These are phyloP conservation scores for Wallacemonas sp. DNA, from an alignment of 208 protist species.

Conservation along the genomic window DNA sequence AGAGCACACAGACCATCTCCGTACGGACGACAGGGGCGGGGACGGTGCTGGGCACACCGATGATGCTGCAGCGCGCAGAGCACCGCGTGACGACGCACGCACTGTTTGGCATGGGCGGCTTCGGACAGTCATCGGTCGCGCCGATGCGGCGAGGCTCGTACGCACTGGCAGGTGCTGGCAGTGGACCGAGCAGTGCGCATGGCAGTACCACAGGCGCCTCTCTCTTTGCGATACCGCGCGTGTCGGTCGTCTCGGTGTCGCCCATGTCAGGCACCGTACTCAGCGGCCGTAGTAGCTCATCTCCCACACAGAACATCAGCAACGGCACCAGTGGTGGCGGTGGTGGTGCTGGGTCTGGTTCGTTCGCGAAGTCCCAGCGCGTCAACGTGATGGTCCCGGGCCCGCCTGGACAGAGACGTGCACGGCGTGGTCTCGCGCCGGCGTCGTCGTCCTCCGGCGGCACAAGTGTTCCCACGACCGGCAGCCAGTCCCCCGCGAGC, in stretches of 20 bases:
- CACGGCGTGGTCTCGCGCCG: too few relatives aligned
- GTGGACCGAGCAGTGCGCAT: not conserved
- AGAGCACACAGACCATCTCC: not conserved
- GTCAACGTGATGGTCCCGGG: too few relatives aligned
- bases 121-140: not conserved
- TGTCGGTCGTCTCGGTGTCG: not conserved
- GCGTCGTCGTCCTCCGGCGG: not conserved
- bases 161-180: not conserved
- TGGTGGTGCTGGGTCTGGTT: not conserved
- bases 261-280: not conserved
- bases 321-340: not conserved
- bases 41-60: conserved; percentile 1
- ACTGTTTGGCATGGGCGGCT: conserved; percentile 4
- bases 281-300: not conserved
- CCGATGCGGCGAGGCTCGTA: not conserved
- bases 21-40: not conserved
- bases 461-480: too few relatives aligned
- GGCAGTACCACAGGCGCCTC: not conserved
- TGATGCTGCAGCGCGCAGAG: conserved; percentile 6
- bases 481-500: too few relatives aligned
- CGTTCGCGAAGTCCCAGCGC: too few relatives aligned
- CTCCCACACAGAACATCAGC: too few relatives aligned
- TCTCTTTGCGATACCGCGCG: not conserved
- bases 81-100: conserved; percentile 4
- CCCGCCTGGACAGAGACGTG: too few relatives aligned